Evolutionary conservation across 2,329 filamentous ascomycete species (phyloP), one percentile per base, ranked within the genome.

Genomic region (Bipolaris zeicola): DNA sequence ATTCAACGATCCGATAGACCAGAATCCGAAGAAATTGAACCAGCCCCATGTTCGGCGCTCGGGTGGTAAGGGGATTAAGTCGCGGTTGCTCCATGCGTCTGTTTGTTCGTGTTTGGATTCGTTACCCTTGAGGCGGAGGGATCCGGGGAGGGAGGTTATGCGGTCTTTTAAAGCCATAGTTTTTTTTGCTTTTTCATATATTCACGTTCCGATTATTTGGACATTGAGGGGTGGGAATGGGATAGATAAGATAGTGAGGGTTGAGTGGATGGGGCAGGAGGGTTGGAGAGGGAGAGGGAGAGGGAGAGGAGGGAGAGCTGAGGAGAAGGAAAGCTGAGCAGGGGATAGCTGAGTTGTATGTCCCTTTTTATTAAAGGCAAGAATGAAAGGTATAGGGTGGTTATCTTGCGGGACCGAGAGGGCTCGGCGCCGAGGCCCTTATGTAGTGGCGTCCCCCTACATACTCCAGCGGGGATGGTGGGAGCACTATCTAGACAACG

Each of bases 91-190:
- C 74, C 73, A 77, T 28, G 76, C 71, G 48, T 80, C 77, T 0
- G 80, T 81, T 55, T 82, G 77, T 59, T 81, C 79, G 58, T 80
- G 76, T 48, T 72, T 75, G 13, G 68, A 62, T 42, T 76, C 73
- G 52, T 81, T 74, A 46, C 77, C 77, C 48, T 75, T 73, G 22
- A 81, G 66, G 31, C 69, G 70, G 18, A 74, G 59, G 13, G 66
- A 72, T 37, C 77, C 69, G 39, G 70, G 72, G 22, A 77, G 36
- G 5, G 58, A 64, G 72, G 41, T 44, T 28, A 28, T 28, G 26
- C 52, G 60, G 10, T 54, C n/a, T 36, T 53, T 47, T 13, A 61
- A 26, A 11, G 50, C 16, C 62, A 63, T 64, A 16, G 18, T 24
- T 34, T 34, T 14, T 14, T 14, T n/a, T n/a, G 1, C 38, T 37